Evolutionary conservation across 768 basidiomycete genomes (phyloP).

Genomic region (Tephrocybe sp.): DNA sequence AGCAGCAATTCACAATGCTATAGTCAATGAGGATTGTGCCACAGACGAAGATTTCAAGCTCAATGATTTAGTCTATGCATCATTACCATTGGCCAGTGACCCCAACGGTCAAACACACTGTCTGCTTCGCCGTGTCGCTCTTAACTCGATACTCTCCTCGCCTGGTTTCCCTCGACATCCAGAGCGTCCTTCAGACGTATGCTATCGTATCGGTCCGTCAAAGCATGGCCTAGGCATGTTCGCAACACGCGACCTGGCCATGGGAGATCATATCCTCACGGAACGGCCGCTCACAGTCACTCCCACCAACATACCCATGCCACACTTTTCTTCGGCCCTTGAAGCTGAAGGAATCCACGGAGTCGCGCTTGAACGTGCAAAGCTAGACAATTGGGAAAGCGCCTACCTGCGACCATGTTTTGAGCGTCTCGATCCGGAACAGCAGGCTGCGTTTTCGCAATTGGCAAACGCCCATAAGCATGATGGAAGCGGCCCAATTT

Average conservation of each 20-base stretch:
- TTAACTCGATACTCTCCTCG: slow-evolving; percentile 10
- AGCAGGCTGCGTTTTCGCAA: slow-evolving; percentile 25
- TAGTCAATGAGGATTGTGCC: not conserved
- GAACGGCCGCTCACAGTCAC: slow-evolving; percentile 20
- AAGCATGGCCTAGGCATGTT: slow-evolving; percentile 21
- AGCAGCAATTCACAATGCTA: not conserved
- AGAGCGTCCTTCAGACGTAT: slow-evolving; percentile 7
- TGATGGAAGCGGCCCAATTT: slow-evolving; percentile 31
- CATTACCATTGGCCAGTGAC: slow-evolving; percentile 8
- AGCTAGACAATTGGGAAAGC: slow-evolving; percentile 18
- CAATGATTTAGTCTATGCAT: slow-evolving; percentile 12
- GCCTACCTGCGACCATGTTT: slow-evolving; percentile 18
- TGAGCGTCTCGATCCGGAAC: slow-evolving; percentile 21
- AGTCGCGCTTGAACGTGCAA: slow-evolving; percentile 5
- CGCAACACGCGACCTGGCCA: slow-evolving; percentile 18
- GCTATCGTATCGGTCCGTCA: slow-evolving; percentile 14
- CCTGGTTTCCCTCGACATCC: slow-evolving; percentile 13
- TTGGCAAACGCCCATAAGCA: slow-evolving; percentile 28
- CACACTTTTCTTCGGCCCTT: slow-evolving; percentile 7
- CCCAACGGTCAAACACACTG: slow-evolving; percentile 16
- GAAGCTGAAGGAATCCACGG: slow-evolving; percentile 1
- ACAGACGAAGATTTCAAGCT: slow-evolving; percentile 3
- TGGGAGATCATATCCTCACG: slow-evolving; percentile 21
- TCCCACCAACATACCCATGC: slow-evolving; percentile 17
- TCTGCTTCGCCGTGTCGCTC: slow-evolving; percentile 11